Evolutionary conservation across 805 yeast species (phyloP).

Genomic region (Suhomyces vadensis): DNA sequence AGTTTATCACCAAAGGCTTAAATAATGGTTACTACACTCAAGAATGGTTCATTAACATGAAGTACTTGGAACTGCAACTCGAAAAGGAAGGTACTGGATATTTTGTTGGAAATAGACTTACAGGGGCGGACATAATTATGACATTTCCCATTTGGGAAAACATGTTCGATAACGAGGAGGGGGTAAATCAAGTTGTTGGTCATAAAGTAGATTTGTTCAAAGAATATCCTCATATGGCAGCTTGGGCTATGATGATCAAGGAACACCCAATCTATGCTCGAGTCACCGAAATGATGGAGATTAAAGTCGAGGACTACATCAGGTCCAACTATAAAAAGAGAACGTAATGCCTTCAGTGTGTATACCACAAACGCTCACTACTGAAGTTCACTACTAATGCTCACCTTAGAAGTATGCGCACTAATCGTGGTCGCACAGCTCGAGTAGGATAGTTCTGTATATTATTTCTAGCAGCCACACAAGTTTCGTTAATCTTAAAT

Average conservation of each 20-base stretch:
- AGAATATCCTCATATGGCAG: constrained; percentile 36
- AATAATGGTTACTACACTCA: constrained; percentile 50
- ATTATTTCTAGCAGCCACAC: not conserved
- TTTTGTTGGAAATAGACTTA: constrained; percentile 51
- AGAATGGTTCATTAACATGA: constrained; percentile 44
- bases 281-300: constrained; percentile 33
- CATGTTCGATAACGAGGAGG: constrained; percentile 37
- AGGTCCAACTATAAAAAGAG: constrained; percentile 2
- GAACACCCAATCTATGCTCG: constrained; percentile 35
- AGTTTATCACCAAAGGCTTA: constrained; percentile 44
- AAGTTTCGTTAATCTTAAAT: no score
- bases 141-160: constrained; percentile 46
- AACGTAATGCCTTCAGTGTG: no score
- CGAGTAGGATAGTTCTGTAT: no score
- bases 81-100: constrained; percentile 31
- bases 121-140: constrained; percentile 59
- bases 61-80: constrained; percentile 43
- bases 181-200: constrained; percentile 35
- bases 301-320: constrained; percentile 22
- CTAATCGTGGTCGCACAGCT: no score
- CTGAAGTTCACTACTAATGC: no score
- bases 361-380: no score
- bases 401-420: no score
- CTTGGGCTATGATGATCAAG: constrained; percentile 36
- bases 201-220: constrained; percentile 32